Percentiles rank a stretch among this genome's conserved stretches.
Evolutionary conservation across 2,329 filamentous ascomycete species (phyloP).

Genomic region (Parastagonospora nodorum): DNA sequence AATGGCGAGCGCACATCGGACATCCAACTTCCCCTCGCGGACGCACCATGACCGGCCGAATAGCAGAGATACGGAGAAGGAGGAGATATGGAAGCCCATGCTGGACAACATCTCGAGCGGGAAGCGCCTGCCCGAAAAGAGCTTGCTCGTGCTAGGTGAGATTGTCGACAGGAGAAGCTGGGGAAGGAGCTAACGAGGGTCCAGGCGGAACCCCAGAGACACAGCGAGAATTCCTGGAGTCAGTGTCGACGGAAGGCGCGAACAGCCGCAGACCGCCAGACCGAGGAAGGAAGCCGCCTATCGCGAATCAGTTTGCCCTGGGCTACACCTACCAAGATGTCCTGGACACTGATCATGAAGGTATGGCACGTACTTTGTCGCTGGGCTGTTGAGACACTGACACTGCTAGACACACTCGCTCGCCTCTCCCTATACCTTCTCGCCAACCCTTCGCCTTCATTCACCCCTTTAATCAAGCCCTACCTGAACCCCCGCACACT

Average conservation of each 20-base stretch:
- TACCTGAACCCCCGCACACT: slow-evolving; percentile 84
- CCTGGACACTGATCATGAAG: slow-evolving; percentile 90
- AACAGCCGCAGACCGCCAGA: slow-evolving; percentile 58
- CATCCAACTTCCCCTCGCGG: slow-evolving; percentile 37
- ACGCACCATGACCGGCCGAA: slow-evolving; percentile 39
- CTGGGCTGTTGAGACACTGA: slow-evolving; percentile 9
- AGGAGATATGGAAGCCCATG: slow-evolving; percentile 94
- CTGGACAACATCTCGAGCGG: slow-evolving; percentile 87
- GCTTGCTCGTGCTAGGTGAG: slow-evolving; percentile 81
- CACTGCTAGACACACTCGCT: slow-evolving; percentile 75
- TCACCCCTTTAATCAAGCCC: slow-evolving; percentile 80
- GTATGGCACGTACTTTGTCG: slow-evolving; percentile 51
- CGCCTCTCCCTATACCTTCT: slow-evolving; percentile 88
- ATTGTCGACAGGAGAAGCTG: slow-evolving; percentile 11
- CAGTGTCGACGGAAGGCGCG: slow-evolving; percentile 47
- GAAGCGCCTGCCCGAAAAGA: slow-evolving; percentile 90
- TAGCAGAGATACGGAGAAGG: slow-evolving; percentile 70
- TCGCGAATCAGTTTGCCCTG: slow-evolving; percentile 89
- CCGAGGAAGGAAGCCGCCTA: slow-evolving; percentile 65
- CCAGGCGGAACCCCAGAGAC: slow-evolving; percentile 80
- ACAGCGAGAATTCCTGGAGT: slow-evolving; percentile 79
- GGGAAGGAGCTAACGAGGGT: slow-evolving; percentile 22
- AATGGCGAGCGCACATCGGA: slow-evolving; percentile 43
- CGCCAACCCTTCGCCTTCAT: slow-evolving; percentile 80
- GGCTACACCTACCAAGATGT: slow-evolving; percentile 97